A percentile compares a stretch with the other conserved stretches of the same genome.
Evolutionary conservation across 768 basidiomycete genomes (phyloP).

Genomic region (Suillus discolor): DNA sequence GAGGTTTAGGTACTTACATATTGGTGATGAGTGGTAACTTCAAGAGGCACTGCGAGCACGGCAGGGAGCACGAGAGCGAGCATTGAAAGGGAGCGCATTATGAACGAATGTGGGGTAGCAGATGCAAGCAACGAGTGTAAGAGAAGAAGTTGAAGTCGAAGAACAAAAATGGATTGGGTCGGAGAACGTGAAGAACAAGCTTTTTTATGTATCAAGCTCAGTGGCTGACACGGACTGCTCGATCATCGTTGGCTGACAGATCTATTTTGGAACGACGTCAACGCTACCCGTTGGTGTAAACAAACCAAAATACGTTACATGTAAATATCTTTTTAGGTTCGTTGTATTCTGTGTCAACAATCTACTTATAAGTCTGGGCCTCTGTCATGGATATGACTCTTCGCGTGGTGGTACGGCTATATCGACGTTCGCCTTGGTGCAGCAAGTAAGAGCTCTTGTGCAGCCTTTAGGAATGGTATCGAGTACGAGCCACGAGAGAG

Average conservation of each 20-base stretch:
- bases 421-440: too few species aligned
- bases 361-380: too few species aligned
- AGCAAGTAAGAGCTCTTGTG: too few species aligned
- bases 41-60: slow-evolving; percentile 23
- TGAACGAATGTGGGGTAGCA: slow-evolving; percentile 17
- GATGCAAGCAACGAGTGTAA: neutral
- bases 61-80: slow-evolving; percentile 23
- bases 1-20: neutral
- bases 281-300: too few species aligned
- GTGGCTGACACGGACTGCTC: slow-evolving; percentile 8
- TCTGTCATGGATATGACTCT: too few species aligned
- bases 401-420: too few species aligned
- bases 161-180: neutral
- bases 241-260: slow-evolving; percentile 3
- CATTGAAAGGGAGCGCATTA: slow-evolving; percentile 24
- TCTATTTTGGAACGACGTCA: too few species aligned
- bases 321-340: too few species aligned
- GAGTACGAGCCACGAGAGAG: too few species aligned
- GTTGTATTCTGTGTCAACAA: too few species aligned
- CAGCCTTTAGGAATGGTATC: too few species aligned
- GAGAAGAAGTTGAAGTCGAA: neutral
- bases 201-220: slow-evolving; percentile 5
- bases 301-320: too few species aligned
- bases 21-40: slow-evolving; percentile 5
- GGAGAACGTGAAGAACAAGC: neutral